These are phyloP conservation scores for Metarhizium guizhouense DNA, from an alignment of 2,329 filamentous ascomycete species.

Conservation along the genomic window DNA sequence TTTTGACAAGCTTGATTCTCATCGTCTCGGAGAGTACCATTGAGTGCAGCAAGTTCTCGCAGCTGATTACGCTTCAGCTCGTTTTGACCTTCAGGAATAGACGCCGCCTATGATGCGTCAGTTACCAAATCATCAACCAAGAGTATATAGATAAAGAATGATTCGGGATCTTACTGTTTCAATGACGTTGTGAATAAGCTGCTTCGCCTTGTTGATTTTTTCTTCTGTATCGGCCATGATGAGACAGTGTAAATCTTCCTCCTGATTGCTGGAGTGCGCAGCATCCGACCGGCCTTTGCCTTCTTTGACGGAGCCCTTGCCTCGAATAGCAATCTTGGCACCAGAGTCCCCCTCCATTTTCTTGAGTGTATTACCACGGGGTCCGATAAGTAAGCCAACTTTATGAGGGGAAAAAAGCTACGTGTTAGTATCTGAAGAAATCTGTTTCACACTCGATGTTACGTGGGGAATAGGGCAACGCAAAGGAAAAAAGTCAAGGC, in stretches of 20 bases:
- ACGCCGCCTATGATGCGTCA: slow-evolving; percentile 64
- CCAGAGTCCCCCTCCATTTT: slow-evolving; percentile 98
- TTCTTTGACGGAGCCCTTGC: slow-evolving; percentile 99
- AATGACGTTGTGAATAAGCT: slow-evolving; percentile 96
- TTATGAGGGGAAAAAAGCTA: slow-evolving; percentile 74
- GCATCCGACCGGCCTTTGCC: slow-evolving; percentile 98
- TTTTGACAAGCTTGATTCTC: slow-evolving; percentile 99
- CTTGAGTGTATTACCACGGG: slow-evolving; percentile 98
- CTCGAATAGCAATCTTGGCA: slow-evolving; percentile 98
- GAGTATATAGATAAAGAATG: not conserved
- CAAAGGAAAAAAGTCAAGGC: not conserved
- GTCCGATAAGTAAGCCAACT: slow-evolving; percentile 99
- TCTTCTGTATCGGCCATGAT: slow-evolving; percentile 99
- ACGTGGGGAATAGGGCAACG: slow-evolving; percentile 6
- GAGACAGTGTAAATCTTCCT: slow-evolving; percentile 96
- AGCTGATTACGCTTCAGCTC: slow-evolving; percentile 98
- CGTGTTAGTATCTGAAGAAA: slow-evolving; percentile 68
- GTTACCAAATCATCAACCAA: not conserved
- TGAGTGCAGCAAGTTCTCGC: slow-evolving; percentile 91
- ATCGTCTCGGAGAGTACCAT: slow-evolving; percentile 97
- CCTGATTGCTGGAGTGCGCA: slow-evolving; percentile 98
- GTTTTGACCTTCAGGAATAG: slow-evolving; percentile 96
- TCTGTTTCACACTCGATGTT: slow-evolving; percentile 18
- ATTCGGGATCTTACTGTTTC: slow-evolving; percentile 66
- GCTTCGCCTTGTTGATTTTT: slow-evolving; percentile 98